Percentiles rank a stretch among this genome's conserved stretches.
These are phyloP conservation scores for Trichoderma atrobrunneum DNA, from an alignment of 2,329 filamentous ascomycete genomes.

Conservation along the genomic window DNA sequence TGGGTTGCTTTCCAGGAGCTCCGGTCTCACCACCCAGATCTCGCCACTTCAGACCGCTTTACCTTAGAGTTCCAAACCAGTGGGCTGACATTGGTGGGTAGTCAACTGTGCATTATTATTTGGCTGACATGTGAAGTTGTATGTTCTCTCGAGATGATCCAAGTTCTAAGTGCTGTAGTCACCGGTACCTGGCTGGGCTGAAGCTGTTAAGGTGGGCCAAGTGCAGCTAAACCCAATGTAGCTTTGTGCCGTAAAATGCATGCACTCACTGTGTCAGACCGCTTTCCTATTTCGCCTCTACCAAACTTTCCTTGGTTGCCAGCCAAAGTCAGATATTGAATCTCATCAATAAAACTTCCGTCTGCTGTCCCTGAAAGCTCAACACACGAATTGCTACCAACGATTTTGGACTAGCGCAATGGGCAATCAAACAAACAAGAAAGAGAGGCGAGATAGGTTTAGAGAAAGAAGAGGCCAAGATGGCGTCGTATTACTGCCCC, in stretches of 20 bases:
- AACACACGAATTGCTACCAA: slow-evolving; percentile 2
- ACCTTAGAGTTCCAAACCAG: not conserved
- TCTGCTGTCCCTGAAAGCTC: slow-evolving; percentile 15
- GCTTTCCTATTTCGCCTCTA: slow-evolving; percentile 26
- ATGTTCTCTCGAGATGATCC: not conserved
- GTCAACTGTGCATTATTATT: not conserved
- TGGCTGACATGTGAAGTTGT: not conserved
- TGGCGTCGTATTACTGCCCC: slow-evolving; percentile 64
- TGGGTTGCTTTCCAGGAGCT: not conserved
- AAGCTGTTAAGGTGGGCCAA: not conserved
- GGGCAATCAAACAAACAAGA: slow-evolving; percentile 48
- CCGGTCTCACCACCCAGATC: not conserved
- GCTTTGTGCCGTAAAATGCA: not conserved
- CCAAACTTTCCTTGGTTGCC: slow-evolving; percentile 8
- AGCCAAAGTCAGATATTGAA: not conserved
- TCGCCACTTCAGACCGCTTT: slow-evolving; percentile 1
- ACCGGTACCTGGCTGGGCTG: not conserved
- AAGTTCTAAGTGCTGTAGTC: not conserved
- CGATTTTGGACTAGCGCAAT: slow-evolving; percentile 22
- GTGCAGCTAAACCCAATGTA: not conserved
- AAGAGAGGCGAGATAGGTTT: slow-evolving; percentile 65
- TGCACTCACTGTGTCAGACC: slow-evolving; percentile 22
- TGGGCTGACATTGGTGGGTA: not conserved
- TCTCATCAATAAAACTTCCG: slow-evolving; percentile 20
- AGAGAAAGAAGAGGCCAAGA: slow-evolving; percentile 53